These are phyloP conservation scores for Jatropha curcas DNA, from an alignment of 345 rosid genomes.

Conservation along the genomic window DNA sequence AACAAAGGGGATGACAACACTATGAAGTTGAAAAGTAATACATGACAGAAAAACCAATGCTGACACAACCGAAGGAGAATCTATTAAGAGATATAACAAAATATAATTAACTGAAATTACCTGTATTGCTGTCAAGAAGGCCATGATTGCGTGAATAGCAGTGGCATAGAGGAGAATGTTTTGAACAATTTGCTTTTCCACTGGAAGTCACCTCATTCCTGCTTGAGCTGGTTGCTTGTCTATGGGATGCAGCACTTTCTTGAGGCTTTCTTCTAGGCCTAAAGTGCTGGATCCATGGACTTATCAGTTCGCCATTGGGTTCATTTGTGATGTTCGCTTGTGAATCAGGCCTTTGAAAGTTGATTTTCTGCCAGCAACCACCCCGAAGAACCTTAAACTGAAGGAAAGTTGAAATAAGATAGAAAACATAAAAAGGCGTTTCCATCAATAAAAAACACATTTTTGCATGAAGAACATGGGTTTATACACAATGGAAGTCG, in stretches of 20 bases:
- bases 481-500: neutral
- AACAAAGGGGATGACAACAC: neutral
- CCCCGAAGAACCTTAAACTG: conserved; percentile 73
- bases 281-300: conserved; percentile 70
- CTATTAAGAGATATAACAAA: neutral
- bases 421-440: neutral
- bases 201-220: conserved; percentile 37
- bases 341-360: conserved; percentile 48
- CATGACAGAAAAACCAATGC: neutral
- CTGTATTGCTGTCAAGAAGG: conserved; percentile 40
- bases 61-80: neutral
- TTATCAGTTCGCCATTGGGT: conserved; percentile 37
- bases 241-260: conserved; percentile 26
- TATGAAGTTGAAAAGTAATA: neutral
- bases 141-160: conserved; percentile 25
- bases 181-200: conserved; percentile 33
- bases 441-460: conserved; percentile 8
- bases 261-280: conserved; percentile 36
- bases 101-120: conserved; percentile 25
- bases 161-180: conserved; percentile 25
- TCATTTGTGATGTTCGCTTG: conserved; percentile 27
- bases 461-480: neutral
- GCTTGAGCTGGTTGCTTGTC: conserved; percentile 26
- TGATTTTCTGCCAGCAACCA: conserved; percentile 59
- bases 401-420: conserved; percentile 5